Evolutionary conservation across 2,329 filamentous ascomycete genomes (phyloP).

Genomic region (Fusarium brachygibbosum): DNA sequence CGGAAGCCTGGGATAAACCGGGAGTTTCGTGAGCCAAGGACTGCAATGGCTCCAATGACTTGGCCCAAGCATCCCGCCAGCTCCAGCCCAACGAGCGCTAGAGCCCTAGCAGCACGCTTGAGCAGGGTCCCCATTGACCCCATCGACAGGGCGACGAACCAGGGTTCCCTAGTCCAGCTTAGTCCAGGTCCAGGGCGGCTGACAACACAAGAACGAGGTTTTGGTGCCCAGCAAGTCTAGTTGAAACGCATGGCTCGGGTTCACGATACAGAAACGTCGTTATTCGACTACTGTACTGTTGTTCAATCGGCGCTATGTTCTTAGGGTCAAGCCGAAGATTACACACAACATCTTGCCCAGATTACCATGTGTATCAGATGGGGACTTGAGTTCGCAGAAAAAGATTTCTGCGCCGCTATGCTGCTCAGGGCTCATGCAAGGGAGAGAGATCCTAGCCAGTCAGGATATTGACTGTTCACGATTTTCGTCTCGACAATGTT

Average conservation of each 20-base stretch:
- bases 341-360: slow-evolving; percentile 2
- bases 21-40: slow-evolving; percentile 37
- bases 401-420: slow-evolving; percentile 24
- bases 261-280: slow-evolving; percentile 14
- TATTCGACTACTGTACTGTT: not conserved
- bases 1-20: slow-evolving; percentile 34
- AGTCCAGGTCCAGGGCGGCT: slow-evolving; percentile 10
- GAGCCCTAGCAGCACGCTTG: slow-evolving; percentile 35
- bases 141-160: slow-evolving; percentile 44
- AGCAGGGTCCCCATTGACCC: slow-evolving; percentile 35
- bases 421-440: slow-evolving; percentile 41
- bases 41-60: slow-evolving; percentile 28
- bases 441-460: slow-evolving; percentile 34
- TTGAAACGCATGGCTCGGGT: slow-evolving; percentile 24
- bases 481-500: slow-evolving; percentile 38
- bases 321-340: slow-evolving; percentile 1
- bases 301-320: slow-evolving; percentile 12
- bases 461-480: slow-evolving; percentile 30
- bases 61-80: slow-evolving; percentile 40
- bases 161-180: slow-evolving; percentile 37
- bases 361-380: slow-evolving; percentile 7
- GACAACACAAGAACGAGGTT: slow-evolving; percentile 37
- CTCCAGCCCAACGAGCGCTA: slow-evolving; percentile 42
- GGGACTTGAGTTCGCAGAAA: slow-evolving; percentile 28
- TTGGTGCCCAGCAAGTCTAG: slow-evolving; percentile 38